Conservation (phyloP, 2,329 filamentous ascomycete species). For the Colletotrichum agaves region DNA sequence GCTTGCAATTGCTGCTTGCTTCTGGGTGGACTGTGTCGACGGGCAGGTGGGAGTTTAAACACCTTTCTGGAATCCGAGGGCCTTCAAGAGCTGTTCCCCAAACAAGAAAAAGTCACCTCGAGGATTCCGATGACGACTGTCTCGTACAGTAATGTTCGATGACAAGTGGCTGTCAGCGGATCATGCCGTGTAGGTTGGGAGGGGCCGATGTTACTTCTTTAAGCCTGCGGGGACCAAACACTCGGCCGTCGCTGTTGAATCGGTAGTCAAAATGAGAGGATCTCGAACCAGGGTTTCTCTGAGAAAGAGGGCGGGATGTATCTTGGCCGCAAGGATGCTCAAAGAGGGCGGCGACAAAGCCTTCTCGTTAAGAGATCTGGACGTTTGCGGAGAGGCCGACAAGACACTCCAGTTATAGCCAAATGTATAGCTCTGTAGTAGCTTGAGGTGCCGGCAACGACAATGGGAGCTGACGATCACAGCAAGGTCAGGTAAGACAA, state of each 20-base stretch:
- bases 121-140: neutral
- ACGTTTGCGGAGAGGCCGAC: constrained; percentile 18
- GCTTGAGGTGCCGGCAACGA: neutral
- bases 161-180: neutral
- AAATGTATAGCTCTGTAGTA: neutral
- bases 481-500: constrained; percentile 12
- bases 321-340: neutral
- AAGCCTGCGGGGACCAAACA: neutral
- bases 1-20: neutral
- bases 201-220: neutral
- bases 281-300: neutral
- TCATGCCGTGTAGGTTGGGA: neutral
- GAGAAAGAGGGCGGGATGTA: neutral
- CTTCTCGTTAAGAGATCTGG: neutral
- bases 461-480: neutral
- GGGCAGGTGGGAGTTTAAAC: neutral
- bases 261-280: too few relatives aligned
- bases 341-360: constrained; percentile 22
- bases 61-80: neutral
- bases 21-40: too few relatives aligned
- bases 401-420: constrained; percentile 17
- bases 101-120: neutral
- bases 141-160: neutral
- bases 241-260: too few relatives aligned
- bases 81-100: neutral